Base-by-base conservation (phyloP, 1,139 yeast species). In the Saccharomycopsis hybrid region DNA sequence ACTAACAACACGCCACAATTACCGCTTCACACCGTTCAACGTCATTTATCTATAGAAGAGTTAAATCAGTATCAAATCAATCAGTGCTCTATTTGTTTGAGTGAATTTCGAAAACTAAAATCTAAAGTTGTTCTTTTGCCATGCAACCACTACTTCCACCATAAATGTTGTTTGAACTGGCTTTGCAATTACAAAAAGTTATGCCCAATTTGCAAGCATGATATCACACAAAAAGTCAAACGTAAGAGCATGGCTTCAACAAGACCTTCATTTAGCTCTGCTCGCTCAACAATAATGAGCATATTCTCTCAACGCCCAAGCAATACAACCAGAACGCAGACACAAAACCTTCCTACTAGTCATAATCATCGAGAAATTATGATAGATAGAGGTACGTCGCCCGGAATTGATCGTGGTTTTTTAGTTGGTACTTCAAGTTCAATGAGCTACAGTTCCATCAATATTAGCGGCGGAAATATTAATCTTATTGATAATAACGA, bases 171-270 rank as follows among this genome's bases (percentile, higher is more conserved):
- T 29, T 25, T 51, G n/a, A 52, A 48, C 39, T 52, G 55, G 55
- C 39, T 51, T 13, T 50, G 51, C 25, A 50, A 50, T 27, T 50
- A 50, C 30, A 51, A 42, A 11, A 50, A 44, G 31, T 5, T 47
- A 4, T 52, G 55, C 35, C 55, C 55, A 11, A 47, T 52, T 36
- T 52, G 55, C 43, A 47, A 50, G 41, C 51, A 47, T 30, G 51
- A 47, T 25, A 36, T 50, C 8, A 52, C 51, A 7, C 47, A 50
- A 35, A 30, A 38, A 24, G 5, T n/a, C n/a, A n/a, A n/a, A n/a
- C n/a, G n/a, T n/a, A n/a, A n/a, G n/a, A n/a, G n/a, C n/a, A n/a
- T n/a, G n/a, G n/a, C 2, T 25, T 18, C 29, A 18, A n/a, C 40
- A 24, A 43, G 41, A 3, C 33, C 24, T 3, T 9, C 13, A n/a